Evolutionary conservation across 306 rosid species (phyloP).

Genomic region (Castanospermum australe): DNA sequence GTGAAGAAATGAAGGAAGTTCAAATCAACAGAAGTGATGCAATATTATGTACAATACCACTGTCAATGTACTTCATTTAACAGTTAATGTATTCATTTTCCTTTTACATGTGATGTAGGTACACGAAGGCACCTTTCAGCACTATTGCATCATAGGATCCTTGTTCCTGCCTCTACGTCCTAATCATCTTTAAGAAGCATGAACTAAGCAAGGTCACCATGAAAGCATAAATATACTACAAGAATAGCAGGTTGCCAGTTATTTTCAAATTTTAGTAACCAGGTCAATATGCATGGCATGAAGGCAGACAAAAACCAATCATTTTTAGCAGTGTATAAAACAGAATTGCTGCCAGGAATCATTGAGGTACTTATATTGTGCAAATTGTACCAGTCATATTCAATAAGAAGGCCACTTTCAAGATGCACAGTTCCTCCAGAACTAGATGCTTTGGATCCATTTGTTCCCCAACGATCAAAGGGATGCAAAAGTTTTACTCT

Average conservation of each 20-base stretch:
- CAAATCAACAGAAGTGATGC: slow-evolving; percentile 30
- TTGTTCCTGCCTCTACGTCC: not conserved
- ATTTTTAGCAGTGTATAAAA: slow-evolving; percentile 1
- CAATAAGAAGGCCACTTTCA: slow-evolving; percentile 87
- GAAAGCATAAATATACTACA: not conserved
- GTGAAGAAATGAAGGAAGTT: slow-evolving; percentile 30
- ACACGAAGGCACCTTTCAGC: slow-evolving; percentile 12
- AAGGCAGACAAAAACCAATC: slow-evolving; percentile 7
- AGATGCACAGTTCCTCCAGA: slow-evolving; percentile 82
- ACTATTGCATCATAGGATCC: slow-evolving; percentile 10
- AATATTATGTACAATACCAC: not conserved
- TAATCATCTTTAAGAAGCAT: slow-evolving; percentile 15
- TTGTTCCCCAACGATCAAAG: slow-evolving; percentile 53
- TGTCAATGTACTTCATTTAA: slow-evolving; percentile 2
- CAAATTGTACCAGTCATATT: slow-evolving; percentile 86
- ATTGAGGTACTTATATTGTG: not conserved
- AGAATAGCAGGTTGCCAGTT: not conserved
- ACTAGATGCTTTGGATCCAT: slow-evolving; percentile 49
- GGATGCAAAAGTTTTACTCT: slow-evolving; percentile 72
- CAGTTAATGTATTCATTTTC: not conserved
- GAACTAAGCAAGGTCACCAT: not conserved
- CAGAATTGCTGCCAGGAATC: slow-evolving; percentile 14
- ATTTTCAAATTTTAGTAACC: slow-evolving; percentile 21
- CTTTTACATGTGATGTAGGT: slow-evolving; percentile 20
- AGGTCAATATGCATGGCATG: not conserved